These are phyloP conservation scores for Obelidium mucronatum DNA, from an alignment of 192 early-diverging fungal species.

Conservation along the genomic window DNA sequence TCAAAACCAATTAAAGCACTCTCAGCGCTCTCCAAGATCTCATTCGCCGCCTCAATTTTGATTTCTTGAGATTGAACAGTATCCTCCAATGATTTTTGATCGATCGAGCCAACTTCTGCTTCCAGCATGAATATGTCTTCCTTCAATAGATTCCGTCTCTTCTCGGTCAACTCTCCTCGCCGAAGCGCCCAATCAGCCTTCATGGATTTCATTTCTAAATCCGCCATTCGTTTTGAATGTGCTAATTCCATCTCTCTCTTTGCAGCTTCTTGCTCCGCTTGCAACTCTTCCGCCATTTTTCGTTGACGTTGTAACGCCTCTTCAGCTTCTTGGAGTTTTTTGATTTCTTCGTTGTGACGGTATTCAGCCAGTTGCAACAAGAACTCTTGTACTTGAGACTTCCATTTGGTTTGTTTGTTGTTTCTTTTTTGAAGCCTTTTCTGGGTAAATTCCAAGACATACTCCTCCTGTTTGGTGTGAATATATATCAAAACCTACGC, in stretches of 20 bases:
- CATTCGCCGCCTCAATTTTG: too few relatives aligned
- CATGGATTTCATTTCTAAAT: slow-evolving; percentile 13
- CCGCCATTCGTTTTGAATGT: slow-evolving; percentile 1
- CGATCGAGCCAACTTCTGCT: neutral
- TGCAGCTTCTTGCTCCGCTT: neutral
- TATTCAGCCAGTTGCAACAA: slow-evolving; percentile 14
- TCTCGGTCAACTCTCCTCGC: neutral
- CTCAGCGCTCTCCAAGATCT: too few relatives aligned
- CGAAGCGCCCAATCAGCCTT: slow-evolving; percentile 11
- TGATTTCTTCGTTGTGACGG: slow-evolving; percentile 1
- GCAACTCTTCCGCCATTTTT: neutral
- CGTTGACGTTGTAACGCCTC: neutral
- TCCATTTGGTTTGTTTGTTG: slow-evolving; percentile 12
- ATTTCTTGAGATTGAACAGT: too few relatives aligned
- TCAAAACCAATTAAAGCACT: too few relatives aligned
- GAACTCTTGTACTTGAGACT: slow-evolving; percentile 3
- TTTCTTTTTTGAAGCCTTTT: neutral
- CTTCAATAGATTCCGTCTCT: neutral
- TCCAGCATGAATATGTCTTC: slow-evolving; percentile 1
- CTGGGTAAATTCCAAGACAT: too few relatives aligned
- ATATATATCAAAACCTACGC: neutral
- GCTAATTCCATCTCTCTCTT: neutral
- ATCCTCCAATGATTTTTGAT: too few relatives aligned
- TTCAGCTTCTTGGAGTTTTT: neutral
- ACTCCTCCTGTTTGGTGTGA: neutral